These are phyloP conservation scores for Metrosideros polymorpha DNA, from an alignment of 441 rosid genomes.

Conservation along the genomic window DNA sequence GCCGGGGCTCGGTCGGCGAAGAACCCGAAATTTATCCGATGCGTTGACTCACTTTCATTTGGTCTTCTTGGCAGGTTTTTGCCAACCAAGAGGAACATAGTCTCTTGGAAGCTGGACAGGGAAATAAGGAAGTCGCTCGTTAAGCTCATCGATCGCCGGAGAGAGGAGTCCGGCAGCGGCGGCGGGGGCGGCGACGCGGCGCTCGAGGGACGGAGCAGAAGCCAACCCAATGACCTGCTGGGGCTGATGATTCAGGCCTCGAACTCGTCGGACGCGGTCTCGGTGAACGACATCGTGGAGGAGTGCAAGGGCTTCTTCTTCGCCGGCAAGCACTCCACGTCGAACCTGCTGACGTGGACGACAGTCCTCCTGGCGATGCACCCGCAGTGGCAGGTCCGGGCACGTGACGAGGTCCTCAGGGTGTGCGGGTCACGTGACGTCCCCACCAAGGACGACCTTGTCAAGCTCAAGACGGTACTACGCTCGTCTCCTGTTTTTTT, in stretches of 20 bases:
- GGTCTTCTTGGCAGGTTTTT: conserved; percentile 28
- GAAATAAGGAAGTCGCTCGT: conserved; percentile 54
- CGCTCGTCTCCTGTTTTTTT: background rate
- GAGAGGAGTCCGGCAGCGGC: background rate
- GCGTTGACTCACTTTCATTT: background rate
- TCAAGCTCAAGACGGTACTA: conserved; percentile 96
- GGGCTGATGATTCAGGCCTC: conserved; percentile 85
- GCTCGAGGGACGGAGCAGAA: background rate
- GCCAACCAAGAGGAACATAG: conserved; percentile 64
- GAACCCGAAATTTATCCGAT: background rate
- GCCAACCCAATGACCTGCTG: conserved; percentile 49
- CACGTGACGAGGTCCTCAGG: conserved; percentile 93
- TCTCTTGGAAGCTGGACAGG: conserved; percentile 72
- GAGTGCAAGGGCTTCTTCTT: conserved; percentile 97
- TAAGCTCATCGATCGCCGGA: conserved; percentile 46
- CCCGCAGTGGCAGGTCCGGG: conserved; percentile 94
- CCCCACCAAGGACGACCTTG: conserved; percentile 81
- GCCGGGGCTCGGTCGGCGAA: background rate
- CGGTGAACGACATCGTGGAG: conserved; percentile 74
- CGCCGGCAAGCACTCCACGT: conserved; percentile 96
- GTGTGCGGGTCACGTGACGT: conserved; percentile 94
- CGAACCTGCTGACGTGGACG: conserved; percentile 99
- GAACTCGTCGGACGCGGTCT: conserved; percentile 15
- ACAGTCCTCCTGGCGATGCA: conserved; percentile 91
- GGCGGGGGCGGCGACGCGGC: background rate